A percentile compares a stretch with the other conserved stretches of the same genome.
phyloP scores from a whole-genome alignment of 2,329 filamentous ascomycete genomes.

The Aspergillus quadricinctus region DNA sequence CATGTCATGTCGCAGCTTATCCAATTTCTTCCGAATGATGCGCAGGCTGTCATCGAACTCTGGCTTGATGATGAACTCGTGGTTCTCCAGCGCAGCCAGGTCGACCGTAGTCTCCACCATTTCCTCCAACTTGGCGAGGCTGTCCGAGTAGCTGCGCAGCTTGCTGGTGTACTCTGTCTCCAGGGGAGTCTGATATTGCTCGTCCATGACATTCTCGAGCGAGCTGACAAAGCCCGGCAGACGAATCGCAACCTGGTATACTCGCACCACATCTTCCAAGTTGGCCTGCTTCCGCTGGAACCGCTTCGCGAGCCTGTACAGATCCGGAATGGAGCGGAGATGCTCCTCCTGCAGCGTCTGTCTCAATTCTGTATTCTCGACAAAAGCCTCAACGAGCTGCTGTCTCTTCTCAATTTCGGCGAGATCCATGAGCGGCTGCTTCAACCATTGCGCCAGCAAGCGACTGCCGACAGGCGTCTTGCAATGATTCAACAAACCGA shows the following conservation, averaged over 20 bases:
- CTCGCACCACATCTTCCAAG: conserved; percentile 89
- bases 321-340: conserved; percentile 83
- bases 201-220: conserved; percentile 91
- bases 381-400: conserved; percentile 91
- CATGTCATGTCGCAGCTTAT: conserved; percentile 78
- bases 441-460: conserved; percentile 90
- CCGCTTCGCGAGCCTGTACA: conserved; percentile 88
- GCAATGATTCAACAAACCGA: conserved; percentile 91
- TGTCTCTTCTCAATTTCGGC: conserved; percentile 86
- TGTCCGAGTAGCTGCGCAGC: conserved; percentile 69
- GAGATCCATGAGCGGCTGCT: conserved; percentile 92
- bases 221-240: conserved; percentile 86
- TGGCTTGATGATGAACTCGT: conserved; percentile 98
- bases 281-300: conserved; percentile 90
- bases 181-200: conserved; percentile 80
- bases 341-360: conserved; percentile 98
- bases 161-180: conserved; percentile 85
- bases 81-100: conserved; percentile 87
- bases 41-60: conserved; percentile 89
- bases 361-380: conserved; percentile 83
- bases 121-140: conserved; percentile 80
- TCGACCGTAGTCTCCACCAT: conserved; percentile 99
- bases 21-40: conserved; percentile 85
- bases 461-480: conserved; percentile 92
- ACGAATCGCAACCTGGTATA: conserved; percentile 90